Conservation (phyloP, 306 rosid species). For the Sechiopsis laciniata region DNA sequence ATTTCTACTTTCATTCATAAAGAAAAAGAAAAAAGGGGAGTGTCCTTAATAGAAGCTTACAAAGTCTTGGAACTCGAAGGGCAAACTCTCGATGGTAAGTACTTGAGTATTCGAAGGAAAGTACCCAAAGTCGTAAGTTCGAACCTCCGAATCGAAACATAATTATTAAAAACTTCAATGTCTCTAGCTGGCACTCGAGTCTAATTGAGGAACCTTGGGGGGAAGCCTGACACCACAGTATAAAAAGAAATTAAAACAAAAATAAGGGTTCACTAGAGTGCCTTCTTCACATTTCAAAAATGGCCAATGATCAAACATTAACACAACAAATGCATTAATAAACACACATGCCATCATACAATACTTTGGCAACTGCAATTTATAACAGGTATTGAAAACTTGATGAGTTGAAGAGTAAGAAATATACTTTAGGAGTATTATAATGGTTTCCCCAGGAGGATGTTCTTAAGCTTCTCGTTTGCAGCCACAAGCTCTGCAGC, state of each 20-base stretch:
- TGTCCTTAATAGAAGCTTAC: not conserved
- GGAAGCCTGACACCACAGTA: not conserved
- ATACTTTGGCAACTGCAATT: too few relatives aligned
- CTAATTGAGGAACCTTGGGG: not conserved
- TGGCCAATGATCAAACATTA: slow-evolving; percentile 6
- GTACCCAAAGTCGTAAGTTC: not conserved
- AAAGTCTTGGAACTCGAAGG: not conserved
- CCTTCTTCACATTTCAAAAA: slow-evolving; percentile 1
- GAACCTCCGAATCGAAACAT: not conserved
- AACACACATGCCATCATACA: not conserved
- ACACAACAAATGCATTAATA: not conserved
- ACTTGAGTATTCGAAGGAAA: not conserved
- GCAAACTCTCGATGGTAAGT: not conserved
- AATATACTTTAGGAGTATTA: slow-evolving; percentile 16
- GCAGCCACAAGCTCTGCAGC: slow-evolving; percentile 90
- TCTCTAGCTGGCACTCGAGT: not conserved
- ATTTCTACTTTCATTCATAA: not conserved
- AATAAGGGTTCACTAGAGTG: not conserved
- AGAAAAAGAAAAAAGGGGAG: not conserved
- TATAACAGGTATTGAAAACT: not conserved
- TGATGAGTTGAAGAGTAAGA: not conserved
- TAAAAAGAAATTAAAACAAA: not conserved
- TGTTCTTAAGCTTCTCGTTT: slow-evolving; percentile 66
- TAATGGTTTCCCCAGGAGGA: slow-evolving; percentile 40
- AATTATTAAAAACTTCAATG: not conserved